A percentile compares a stretch with the other conserved stretches of the same genome.
Evolutionary conservation across 169 alveolate genomes (phyloP).

Genomic region (Perkinsus marinus): DNA sequence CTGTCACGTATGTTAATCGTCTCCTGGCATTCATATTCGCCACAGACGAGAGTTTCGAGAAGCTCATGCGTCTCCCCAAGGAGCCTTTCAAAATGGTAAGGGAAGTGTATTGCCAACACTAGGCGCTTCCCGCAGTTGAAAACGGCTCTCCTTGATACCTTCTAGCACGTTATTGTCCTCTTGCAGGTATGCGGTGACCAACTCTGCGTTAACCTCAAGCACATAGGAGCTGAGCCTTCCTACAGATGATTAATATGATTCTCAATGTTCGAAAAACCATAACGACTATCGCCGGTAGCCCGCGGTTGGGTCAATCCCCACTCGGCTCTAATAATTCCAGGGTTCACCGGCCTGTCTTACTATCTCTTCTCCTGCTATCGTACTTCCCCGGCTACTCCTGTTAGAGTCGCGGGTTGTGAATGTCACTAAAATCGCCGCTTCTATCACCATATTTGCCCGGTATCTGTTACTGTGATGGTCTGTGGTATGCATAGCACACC

Average conservation of each 20-base stretch:
- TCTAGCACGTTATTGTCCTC: neutral
- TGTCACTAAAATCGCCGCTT: neutral
- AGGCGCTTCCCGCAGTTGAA: neutral
- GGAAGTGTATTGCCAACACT: neutral
- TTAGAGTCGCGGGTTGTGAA: neutral
- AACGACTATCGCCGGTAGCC: neutral
- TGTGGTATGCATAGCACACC: neutral
- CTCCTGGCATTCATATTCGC: constrained; percentile 30
- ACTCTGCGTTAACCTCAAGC: constrained; percentile 11
- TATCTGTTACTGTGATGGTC: neutral
- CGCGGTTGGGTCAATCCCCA: neutral
- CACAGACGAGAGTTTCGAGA: constrained; percentile 25
- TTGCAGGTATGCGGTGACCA: constrained; percentile 19
- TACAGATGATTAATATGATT: neutral
- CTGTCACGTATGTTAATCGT: constrained; percentile 26
- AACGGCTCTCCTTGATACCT: too few relatives aligned
- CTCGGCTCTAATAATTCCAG: neutral
- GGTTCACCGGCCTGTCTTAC: neutral
- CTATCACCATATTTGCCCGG: neutral
- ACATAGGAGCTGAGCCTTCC: neutral
- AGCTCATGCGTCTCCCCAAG: constrained; percentile 26
- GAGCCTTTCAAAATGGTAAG: constrained; percentile 27
- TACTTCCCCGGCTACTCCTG: neutral
- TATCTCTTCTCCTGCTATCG: neutral
- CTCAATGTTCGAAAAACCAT: neutral